Base-by-base conservation (phyloP, 2,329 filamentous ascomycete genomes). In the Aspergillus jensenii region DNA sequence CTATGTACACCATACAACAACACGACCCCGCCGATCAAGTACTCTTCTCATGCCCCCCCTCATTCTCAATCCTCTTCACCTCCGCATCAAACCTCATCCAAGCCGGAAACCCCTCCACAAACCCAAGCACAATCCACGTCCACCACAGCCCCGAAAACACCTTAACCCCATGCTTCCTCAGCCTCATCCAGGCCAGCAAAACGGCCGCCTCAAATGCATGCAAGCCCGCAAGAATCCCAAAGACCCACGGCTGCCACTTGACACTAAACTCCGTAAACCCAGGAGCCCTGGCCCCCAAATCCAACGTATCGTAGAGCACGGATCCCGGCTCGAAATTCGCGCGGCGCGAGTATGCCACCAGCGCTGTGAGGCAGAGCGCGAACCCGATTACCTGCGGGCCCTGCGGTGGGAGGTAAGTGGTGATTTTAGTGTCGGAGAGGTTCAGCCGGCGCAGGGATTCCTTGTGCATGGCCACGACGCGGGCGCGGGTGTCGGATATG, bases 401-500 rank as follows among this genome's bases (percentile, higher is more conserved):
- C 66, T 67, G 76, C 0, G 82, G 83, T 2, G 64, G 84, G 69
- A 69, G 72, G 69, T 78, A 85, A 63, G 74, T 84, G 72, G 76
- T 80, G 56, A 88, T 73, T 0, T 78, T 78, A 52, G 86, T 79
- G 56, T 82, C 79, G 58, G 80, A 83, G 40, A 89, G 79, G 15
- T 84, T 86, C 12, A 96, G 83, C 1, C 76, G 82, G 33, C 76
- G 65, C 35, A 89, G 81, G 25, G 83, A 81, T 11, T 83, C 80
- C 58, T 82, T 75, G 69, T 88, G 86, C 86, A 97, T 90, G 52
- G 87, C 85, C 49, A 96, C 86, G 41, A 93, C 79, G 52, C 90
- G 84, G 47, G 82, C 78, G 53, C 91, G 86, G 9, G 87, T 83
- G 58, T 96, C 90, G 37, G 79, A 75, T 74, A 87, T 87, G 37